Conservation (phyloP, 2,329 filamentous ascomycete genomes). For the Penicillium capsulatum region DNA sequence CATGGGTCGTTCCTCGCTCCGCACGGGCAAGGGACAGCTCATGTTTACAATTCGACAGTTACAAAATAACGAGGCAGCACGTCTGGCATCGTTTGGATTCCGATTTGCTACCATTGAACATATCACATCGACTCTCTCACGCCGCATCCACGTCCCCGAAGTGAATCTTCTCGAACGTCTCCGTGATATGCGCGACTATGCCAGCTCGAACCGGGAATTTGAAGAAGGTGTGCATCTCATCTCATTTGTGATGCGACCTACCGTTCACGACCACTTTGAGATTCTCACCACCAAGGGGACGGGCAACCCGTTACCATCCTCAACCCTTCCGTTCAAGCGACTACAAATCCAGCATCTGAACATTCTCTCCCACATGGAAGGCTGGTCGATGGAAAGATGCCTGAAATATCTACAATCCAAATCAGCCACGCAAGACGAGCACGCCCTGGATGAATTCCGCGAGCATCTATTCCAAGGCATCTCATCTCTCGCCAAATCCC, state of each 20-base stretch:
- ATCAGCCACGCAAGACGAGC: slow-evolving; percentile 20
- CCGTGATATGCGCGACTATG: slow-evolving; percentile 59
- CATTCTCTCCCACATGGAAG: slow-evolving; percentile 46
- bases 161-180: slow-evolving; percentile 60
- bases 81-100: slow-evolving; percentile 67
- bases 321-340: slow-evolving; percentile 50
- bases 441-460: slow-evolving; percentile 38
- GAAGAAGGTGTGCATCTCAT: slow-evolving; percentile 41
- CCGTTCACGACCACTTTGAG: slow-evolving; percentile 58
- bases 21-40: slow-evolving; percentile 65
- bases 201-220: slow-evolving; percentile 27
- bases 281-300: slow-evolving; percentile 56
- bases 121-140: slow-evolving; percentile 64
- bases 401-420: slow-evolving; percentile 32
- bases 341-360: slow-evolving; percentile 55
- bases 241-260: slow-evolving; percentile 43
- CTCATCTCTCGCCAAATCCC: slow-evolving; percentile 38
- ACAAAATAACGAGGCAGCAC: slow-evolving; percentile 55
- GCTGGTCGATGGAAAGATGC: slow-evolving; percentile 37
- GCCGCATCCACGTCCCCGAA: slow-evolving; percentile 68
- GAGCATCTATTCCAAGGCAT: slow-evolving; percentile 45
- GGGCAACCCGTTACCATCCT: slow-evolving; percentile 59
- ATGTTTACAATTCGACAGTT: slow-evolving; percentile 72
- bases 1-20: slow-evolving; percentile 25
- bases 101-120: slow-evolving; percentile 70